Percentiles rank a stretch among this genome's conserved stretches.
Conservation (phyloP, 164 flowering plant genomes). For the Vitis labrusca region DNA sequence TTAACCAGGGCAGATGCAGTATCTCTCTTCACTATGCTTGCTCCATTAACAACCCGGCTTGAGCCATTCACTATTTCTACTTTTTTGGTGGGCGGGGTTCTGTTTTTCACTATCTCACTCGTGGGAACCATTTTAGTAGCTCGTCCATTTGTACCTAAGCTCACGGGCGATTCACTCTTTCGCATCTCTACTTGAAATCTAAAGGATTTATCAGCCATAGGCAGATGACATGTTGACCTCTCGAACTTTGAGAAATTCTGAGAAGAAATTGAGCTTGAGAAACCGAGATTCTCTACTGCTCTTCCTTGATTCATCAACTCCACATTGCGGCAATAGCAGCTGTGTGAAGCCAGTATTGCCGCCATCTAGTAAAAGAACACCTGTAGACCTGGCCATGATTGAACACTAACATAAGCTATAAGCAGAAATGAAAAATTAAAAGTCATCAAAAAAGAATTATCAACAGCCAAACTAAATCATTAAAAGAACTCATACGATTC, state of each 20-base stretch:
- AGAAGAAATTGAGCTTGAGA: slow-evolving; percentile 46
- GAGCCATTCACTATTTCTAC: slow-evolving; percentile 41
- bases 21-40: slow-evolving; percentile 35
- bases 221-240: slow-evolving; percentile 11
- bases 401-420: too few relatives aligned
- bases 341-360: slow-evolving; percentile 56
- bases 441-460: too few relatives aligned
- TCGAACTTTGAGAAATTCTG: slow-evolving; percentile 17
- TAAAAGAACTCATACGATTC: too few relatives aligned
- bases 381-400: slow-evolving; percentile 4
- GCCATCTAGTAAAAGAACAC: slow-evolving; percentile 34
- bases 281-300: slow-evolving; percentile 27
- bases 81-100: slow-evolving; percentile 20
- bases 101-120: slow-evolving; percentile 47
- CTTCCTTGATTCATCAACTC: slow-evolving; percentile 31
- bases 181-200: slow-evolving; percentile 38
- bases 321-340: slow-evolving; percentile 42
- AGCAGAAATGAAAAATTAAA: too few relatives aligned
- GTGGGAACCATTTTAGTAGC: slow-evolving; percentile 67
- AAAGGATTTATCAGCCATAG: slow-evolving; percentile 9
- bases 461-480: too few relatives aligned
- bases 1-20: slow-evolving; percentile 28
- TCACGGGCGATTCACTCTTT: slow-evolving; percentile 44
- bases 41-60: slow-evolving; percentile 34
- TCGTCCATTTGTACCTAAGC: slow-evolving; percentile 47